Base-by-base conservation (phyloP, 805 yeast genomes). In the Cyberlindnera amylophila region DNA sequence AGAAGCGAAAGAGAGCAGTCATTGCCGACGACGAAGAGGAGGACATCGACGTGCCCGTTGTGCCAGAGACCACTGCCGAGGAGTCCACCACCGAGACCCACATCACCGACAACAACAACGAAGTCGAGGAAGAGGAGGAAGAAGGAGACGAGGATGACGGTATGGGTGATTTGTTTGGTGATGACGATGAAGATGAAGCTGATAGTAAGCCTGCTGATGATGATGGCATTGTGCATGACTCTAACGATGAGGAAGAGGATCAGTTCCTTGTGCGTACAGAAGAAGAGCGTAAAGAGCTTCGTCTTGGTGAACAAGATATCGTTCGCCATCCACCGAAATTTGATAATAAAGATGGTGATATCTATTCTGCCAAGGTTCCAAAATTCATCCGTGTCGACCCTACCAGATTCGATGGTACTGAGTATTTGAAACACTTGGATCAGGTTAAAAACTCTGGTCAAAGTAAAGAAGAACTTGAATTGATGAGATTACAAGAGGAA, bases 381-480 rank as follows among this genome's bases (percentile, higher is more conserved):
- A 81, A 87, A 16, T 91, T 86, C 55, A 65, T 93, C 44, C 79
- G 77, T 41, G 79, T 90, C 27, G 95, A 89, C 47, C 85, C 96
- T 2, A 77, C 78, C 47, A 95, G 96, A 30, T 93, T 91, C 63
- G 95, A 89, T 51, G 87, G 93, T 64, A 79, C 70, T 32, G 65
- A 63, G 18, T 83, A 83, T 58, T 70, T 82, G 47, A 76, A 74
- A 45, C 68, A 64, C 54, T 56, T 54, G 46, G 79, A 75, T 45
- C 69, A 65, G 56, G 58, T 52, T 47, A 64, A 58, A 50, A 75
- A 64, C 42, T 65, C 63, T 4, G 61, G 67, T 32, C 50, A 69
- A 18, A 66, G 70, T 12, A 69, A 70, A 36, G 75, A 72, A 31
- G 74, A 72, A 32, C 72, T 75, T 47, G 66, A 80, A n/a, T 76